Conservation (phyloP, 345 rosid genomes). For the Populus alba region DNA sequence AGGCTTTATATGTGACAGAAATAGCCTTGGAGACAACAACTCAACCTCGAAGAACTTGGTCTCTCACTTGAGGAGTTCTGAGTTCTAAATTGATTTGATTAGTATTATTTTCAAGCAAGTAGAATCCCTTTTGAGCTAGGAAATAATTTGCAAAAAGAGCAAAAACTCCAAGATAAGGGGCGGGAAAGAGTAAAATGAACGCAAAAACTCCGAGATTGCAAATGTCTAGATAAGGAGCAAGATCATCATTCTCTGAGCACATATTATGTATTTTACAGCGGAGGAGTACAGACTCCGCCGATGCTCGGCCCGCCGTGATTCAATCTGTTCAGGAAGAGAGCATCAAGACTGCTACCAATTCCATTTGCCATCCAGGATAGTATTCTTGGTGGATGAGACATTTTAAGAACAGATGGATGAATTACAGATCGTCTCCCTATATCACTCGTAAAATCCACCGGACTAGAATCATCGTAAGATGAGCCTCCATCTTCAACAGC, state of each 20-base stretch:
- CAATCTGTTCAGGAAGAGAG: slow-evolving; percentile 78
- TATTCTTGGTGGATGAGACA: slow-evolving; percentile 70
- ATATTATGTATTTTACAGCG: slow-evolving; percentile 49
- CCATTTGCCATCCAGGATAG: slow-evolving; percentile 68
- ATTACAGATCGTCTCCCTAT: slow-evolving; percentile 63
- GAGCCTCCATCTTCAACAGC: too few species aligned
- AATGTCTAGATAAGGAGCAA: too few species aligned
- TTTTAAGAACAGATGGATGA: slow-evolving; percentile 69
- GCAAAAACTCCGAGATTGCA: too few species aligned
- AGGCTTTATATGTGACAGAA: too few species aligned
- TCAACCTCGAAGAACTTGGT: background rate
- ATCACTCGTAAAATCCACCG: slow-evolving; percentile 86
- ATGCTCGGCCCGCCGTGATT: slow-evolving; percentile 77
- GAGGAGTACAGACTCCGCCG: slow-evolving; percentile 95
- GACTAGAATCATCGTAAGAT: slow-evolving; percentile 53
- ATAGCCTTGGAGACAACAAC: background rate
- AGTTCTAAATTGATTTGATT: too few species aligned
- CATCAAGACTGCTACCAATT: slow-evolving; percentile 73
- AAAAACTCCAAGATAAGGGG: too few species aligned
- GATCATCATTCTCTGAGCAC: too few species aligned
- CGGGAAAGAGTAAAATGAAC: too few species aligned
- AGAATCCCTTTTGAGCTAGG: too few species aligned
- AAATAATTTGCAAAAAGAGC: too few species aligned
- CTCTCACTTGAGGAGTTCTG: background rate
- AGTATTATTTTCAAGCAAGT: too few species aligned